Conservation (phyloP, 768 basidiomycete genomes). For the Pulveroboletus ravenelii region DNA sequence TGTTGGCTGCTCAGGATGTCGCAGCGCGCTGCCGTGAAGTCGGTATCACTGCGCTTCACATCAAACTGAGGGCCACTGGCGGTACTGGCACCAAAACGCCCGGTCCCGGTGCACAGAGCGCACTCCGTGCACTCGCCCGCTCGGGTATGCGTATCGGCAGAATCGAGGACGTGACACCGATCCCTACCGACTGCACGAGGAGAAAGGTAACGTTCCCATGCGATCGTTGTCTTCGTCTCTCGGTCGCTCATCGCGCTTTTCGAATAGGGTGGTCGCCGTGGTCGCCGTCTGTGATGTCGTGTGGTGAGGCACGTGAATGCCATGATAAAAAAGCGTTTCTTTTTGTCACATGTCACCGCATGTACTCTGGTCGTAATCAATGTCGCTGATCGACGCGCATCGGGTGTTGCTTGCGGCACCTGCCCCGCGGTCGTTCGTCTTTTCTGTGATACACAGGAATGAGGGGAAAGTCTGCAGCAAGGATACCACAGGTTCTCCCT, state of each 20-base stretch:
- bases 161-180: constrained; percentile 97
- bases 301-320: constrained; percentile 4
- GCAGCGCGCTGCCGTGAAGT: constrained; percentile 96
- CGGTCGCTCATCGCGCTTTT: background rate
- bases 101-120: constrained; percentile 96
- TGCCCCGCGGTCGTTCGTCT: constrained; percentile 72
- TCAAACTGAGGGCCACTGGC: constrained; percentile 98
- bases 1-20: constrained; percentile 98
- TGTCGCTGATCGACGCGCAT: constrained; percentile 90
- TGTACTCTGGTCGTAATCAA: constrained; percentile 35
- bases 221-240: background rate
- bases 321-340: constrained; percentile 23
- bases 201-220: constrained; percentile 66
- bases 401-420: constrained; percentile 50
- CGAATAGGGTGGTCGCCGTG: constrained; percentile 91
- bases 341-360: constrained; percentile 24
- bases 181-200: constrained; percentile 95
- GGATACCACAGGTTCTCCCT: no score
- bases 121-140: constrained; percentile 96
- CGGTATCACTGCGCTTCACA: constrained; percentile 96
- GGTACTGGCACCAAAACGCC: constrained; percentile 99
- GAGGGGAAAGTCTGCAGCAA: background rate
- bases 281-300: constrained; percentile 77
- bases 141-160: constrained; percentile 97
- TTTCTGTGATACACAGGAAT: background rate